Evolutionary conservation across 352 stramenopile genomes (phyloP), one percentile per base, ranked within the genome.

Genomic region (Phytophthora pseudosyringae): DNA sequence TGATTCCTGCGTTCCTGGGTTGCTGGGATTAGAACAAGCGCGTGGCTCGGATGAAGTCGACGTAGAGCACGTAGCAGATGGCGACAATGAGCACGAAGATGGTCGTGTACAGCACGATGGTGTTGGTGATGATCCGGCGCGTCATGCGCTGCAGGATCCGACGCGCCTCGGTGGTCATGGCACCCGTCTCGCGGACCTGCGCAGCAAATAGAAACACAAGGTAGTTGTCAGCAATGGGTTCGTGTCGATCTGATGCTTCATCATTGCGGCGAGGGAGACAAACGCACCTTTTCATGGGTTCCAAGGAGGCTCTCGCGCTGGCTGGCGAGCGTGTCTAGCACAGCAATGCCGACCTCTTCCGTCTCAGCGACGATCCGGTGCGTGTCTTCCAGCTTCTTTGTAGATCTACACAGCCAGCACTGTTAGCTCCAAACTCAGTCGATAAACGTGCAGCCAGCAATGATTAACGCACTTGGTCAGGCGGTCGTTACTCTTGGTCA

Each of bases 21-120:
- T 31, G 8, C 13, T 10, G 33, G 25, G 26, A 15, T 63, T 69
- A 72, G n/a, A 72, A 69, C 45, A 64, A 38, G 36, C 51, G 67
- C 16, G 67, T 66, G 52, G 67, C 29, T 18, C 64, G 39, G 68
- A 94, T 92, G 46, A 92, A 94, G 56, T 94, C 80, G 49, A 81
- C 78, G 65, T 94, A 94, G 39, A 91, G 69, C 10, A 94, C 81
- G 39, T 90, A 76, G 64, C 71, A 88, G 48, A 94, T 94, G 5
- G 80, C 73, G 15, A 71, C 70, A 16, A 91, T 62, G 58, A 94
- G 81, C 11, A 88, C 49, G 29, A 80, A 75, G 54, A 94, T 93
- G 35, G 86, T 81, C 40, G 80, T 90, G 68, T 90, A 94, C 50
- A 94, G 71, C 49, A 91, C 81, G 59, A 93, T 88, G 5, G 71